Evolutionary conservation across 1,284 basidiomycete species (phyloP), one percentile per base, ranked within the genome.

Genomic region (Tylopilus sp.): DNA sequence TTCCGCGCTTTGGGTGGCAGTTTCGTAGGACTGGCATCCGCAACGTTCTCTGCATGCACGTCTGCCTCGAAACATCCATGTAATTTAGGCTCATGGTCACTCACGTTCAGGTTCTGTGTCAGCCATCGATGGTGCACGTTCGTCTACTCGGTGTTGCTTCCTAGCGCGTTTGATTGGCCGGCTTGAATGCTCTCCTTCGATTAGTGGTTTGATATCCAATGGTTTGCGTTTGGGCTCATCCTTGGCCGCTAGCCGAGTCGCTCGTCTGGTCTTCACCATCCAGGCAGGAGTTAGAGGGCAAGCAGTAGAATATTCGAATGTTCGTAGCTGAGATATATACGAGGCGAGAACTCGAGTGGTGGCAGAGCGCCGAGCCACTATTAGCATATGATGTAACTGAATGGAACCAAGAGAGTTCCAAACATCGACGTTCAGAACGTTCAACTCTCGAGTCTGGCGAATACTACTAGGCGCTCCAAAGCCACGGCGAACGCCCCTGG

Each of bases 221-320:
- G 45, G 20, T 31, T 14, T 14, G 36, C 1, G 14, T 18, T 48
- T 20, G 17, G 17, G 11, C 28, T 44, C 35, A 15, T 37, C 43
- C 9, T 31, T 40, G 24, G 34, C 31, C 17, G 51, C 40, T 10
- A 44, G 35, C 24, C 30, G 57, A 34, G 38, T 26, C 10, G 52
- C 37, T 38, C 50, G 50, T 26, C 62, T 46, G 15, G 59, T 61
- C 26, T 52, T 51, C 15, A 56, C 52, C 59, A 61, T 64, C 14
- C 10, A 36, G 7, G 36, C 2, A 17, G 44, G 20, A 11, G n/a
- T 38, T 0, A 20, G 36, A 21, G 28, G 35, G 20, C 10, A 7
- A 34, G 28, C 3, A 4, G 8, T 18, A 15, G 12, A 15, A 2
- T 20, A 21, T 7, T 45, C 14, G 36, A 18, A 30, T 7, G 5